phyloP scores from a whole-genome alignment of 2,329 filamentous ascomycete genomes.

The Cryphonectria nitschkei region DNA sequence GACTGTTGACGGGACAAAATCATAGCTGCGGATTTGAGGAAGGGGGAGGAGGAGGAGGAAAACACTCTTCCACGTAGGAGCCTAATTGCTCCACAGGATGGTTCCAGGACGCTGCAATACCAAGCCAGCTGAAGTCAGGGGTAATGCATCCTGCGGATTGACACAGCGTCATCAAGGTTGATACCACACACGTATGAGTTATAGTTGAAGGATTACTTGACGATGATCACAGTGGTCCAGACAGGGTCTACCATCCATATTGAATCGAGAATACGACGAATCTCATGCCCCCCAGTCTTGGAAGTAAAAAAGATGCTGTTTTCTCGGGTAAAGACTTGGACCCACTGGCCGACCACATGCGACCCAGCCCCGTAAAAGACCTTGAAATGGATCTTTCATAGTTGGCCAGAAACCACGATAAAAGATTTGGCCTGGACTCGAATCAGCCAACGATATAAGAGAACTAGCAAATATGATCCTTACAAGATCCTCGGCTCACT shows the following conservation, averaged over 20 bases:
- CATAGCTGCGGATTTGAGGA: neutral
- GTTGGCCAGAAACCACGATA: neutral
- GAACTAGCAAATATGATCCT: neutral
- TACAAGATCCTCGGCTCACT: too few relatives aligned
- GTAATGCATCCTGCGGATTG: neutral
- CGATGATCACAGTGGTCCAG: neutral
- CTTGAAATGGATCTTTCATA: neutral
- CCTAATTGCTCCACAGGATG: neutral
- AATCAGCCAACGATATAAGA: neutral
- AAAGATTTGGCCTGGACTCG: neutral
- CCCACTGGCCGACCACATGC: constrained; percentile 22
- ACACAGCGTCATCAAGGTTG: neutral
- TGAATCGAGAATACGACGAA: neutral
- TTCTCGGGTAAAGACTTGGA: constrained; percentile 1
- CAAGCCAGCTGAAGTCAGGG: neutral
- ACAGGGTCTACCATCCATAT: neutral
- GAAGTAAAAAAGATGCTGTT: too few relatives aligned
- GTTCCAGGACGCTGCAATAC: neutral
- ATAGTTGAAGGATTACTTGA: neutral
- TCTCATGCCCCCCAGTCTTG: neutral
- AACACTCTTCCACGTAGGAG: neutral
- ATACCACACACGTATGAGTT: neutral
- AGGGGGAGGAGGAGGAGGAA: neutral
- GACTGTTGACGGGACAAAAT: neutral
- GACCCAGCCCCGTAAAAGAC: neutral